Conservation (phyloP, 768 basidiomycete species). For the Pleurotus ostreatus region DNA sequence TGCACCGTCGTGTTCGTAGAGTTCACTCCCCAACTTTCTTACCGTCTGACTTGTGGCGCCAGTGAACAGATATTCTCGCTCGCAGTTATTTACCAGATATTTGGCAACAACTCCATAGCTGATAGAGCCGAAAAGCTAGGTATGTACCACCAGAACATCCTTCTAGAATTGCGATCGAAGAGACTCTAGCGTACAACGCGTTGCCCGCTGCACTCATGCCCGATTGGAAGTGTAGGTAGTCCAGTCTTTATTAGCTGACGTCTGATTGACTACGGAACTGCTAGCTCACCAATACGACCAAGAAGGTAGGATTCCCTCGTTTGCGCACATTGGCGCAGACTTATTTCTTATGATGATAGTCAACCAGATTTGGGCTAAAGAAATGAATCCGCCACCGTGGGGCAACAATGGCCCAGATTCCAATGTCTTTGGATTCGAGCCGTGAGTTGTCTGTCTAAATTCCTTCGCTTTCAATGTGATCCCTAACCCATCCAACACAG, state of each 20-base stretch:
- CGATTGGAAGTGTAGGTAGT: slow-evolving; percentile 31
- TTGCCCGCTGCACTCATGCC: slow-evolving; percentile 34
- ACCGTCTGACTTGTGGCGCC: background rate
- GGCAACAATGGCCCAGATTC: slow-evolving; percentile 34
- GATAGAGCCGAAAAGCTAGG: slow-evolving; percentile 37
- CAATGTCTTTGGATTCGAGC: slow-evolving; percentile 40
- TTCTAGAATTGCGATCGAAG: background rate
- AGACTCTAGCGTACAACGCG: slow-evolving; percentile 32
- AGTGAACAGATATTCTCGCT: slow-evolving; percentile 42
- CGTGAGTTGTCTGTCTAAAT: slow-evolving; percentile 19
- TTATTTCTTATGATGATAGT: slow-evolving; percentile 16
- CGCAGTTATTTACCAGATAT: slow-evolving; percentile 35
- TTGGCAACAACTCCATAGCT: slow-evolving; percentile 38
- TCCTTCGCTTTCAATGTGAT: background rate
- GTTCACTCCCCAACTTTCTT: background rate
- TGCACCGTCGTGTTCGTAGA: slow-evolving; percentile 34
- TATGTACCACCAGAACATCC: slow-evolving; percentile 1
- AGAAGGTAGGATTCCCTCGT: slow-evolving; percentile 24
- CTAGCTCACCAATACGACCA: slow-evolving; percentile 40
- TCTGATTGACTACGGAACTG: background rate
- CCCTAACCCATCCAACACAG: slow-evolving; percentile 13
- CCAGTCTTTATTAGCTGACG: background rate
- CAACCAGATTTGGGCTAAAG: slow-evolving; percentile 39
- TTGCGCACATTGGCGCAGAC: too few species aligned
- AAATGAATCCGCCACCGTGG: slow-evolving; percentile 33